Conservation (phyloP, 2,329 filamentous ascomycete genomes). For the Botrytis tulipae region DNA sequence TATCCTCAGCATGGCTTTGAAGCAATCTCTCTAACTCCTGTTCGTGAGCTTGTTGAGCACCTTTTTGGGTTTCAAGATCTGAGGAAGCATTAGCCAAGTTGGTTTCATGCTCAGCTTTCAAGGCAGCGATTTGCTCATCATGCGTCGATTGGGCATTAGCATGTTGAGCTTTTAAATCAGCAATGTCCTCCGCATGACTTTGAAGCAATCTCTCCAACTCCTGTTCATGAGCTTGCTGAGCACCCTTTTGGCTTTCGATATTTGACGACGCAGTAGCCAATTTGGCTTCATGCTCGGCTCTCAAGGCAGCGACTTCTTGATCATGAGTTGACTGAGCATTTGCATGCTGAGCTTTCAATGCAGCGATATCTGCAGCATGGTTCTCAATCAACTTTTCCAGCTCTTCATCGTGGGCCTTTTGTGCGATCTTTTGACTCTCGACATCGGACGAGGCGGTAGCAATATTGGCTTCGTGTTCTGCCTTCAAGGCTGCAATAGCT, state of each 20-base stretch:
- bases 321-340: slow-evolving; percentile 57
- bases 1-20: slow-evolving; percentile 45
- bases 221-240: slow-evolving; percentile 48
- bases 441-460: neutral
- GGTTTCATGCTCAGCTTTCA: slow-evolving; percentile 33
- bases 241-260: slow-evolving; percentile 27
- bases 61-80: neutral
- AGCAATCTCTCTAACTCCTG: neutral
- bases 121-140: slow-evolving; percentile 41
- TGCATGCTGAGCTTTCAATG: slow-evolving; percentile 46
- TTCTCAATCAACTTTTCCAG: slow-evolving; percentile 54
- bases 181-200: slow-evolving; percentile 47
- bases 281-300: neutral
- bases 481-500: slow-evolving; percentile 43
- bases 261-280: neutral
- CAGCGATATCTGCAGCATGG: slow-evolving; percentile 46
- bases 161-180: slow-evolving; percentile 42
- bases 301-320: slow-evolving; percentile 46
- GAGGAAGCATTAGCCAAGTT: neutral
- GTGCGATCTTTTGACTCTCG: slow-evolving; percentile 37
- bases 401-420: slow-evolving; percentile 49
- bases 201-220: slow-evolving; percentile 55
- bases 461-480: neutral
- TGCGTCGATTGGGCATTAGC: slow-evolving; percentile 49
- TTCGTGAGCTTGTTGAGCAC: neutral